Percentiles rank a stretch among this genome's conserved stretches.
Conservation (phyloP, 2,329 filamentous ascomycete genomes). For the Bipolaris sorokiniana region DNA sequence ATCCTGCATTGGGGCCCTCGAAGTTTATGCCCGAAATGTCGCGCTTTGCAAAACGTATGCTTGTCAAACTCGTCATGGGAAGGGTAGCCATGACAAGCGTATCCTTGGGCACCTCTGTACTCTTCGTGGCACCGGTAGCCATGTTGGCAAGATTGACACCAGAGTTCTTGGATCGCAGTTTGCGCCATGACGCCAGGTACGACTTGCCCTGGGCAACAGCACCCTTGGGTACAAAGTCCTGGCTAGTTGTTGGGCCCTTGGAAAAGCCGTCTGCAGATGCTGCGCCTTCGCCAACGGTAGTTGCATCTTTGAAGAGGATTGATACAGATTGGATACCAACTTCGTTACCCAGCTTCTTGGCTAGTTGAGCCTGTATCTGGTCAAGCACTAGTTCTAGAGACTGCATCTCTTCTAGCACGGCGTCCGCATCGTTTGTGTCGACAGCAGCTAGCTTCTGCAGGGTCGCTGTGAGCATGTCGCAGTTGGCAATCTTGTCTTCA, state of each 20-base stretch:
- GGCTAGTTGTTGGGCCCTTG: constrained; percentile 37
- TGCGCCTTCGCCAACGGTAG: constrained; percentile 40
- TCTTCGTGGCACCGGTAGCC: constrained; percentile 32
- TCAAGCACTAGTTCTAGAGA: constrained; percentile 83
- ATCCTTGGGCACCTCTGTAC: constrained; percentile 58
- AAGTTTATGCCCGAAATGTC: constrained; percentile 74
- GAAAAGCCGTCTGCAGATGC: constrained; percentile 31
- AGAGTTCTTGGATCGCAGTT: constrained; percentile 88
- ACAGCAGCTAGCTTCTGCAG: constrained; percentile 82
- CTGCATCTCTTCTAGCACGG: constrained; percentile 93
- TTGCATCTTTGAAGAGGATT: constrained; percentile 76
- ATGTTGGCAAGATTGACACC: constrained; percentile 57
- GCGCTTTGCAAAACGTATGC: constrained; percentile 72
- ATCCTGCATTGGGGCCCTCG: constrained; percentile 82
- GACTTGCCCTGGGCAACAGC: constrained; percentile 63
- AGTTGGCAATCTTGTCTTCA: constrained; percentile 92
- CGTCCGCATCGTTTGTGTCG: constrained; percentile 88
- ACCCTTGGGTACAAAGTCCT: constrained; percentile 43
- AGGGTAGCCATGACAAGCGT: constrained; percentile 60
- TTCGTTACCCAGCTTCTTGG: constrained; percentile 89
- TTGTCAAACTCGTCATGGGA: constrained; percentile 76
- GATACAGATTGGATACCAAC: constrained; percentile 80
- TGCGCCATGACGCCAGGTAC: constrained; percentile 85
- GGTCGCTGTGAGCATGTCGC: constrained; percentile 88
- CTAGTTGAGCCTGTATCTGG: constrained; percentile 75